These are phyloP conservation scores for Acer yangbiense DNA, from an alignment of 345 rosid species.

Conservation along the genomic window DNA sequence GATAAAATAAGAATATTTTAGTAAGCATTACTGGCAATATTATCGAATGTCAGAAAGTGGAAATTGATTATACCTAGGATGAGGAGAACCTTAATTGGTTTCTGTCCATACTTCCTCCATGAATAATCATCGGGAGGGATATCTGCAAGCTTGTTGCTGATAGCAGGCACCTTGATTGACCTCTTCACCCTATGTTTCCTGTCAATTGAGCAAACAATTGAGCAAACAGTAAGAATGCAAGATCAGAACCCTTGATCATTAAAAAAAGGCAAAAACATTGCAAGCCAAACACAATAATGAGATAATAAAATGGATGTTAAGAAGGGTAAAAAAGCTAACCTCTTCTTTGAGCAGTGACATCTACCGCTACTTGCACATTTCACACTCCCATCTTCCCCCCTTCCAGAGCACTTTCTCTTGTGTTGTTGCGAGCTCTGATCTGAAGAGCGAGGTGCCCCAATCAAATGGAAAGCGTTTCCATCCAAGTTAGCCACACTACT, in stretches of 20 bases:
- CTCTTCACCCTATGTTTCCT: slow-evolving; percentile 80
- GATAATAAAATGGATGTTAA: neutral
- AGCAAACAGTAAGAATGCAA: slow-evolving; percentile 2
- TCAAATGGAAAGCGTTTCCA: slow-evolving; percentile 58
- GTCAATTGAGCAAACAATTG: slow-evolving; percentile 26
- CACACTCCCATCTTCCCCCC: slow-evolving; percentile 71
- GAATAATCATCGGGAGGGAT: slow-evolving; percentile 85
- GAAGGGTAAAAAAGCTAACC: slow-evolving; percentile 35
- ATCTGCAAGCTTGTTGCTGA: slow-evolving; percentile 82
- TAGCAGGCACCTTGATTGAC: slow-evolving; percentile 79
- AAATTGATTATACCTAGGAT: slow-evolving; percentile 56
- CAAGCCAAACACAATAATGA: neutral
- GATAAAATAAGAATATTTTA: neutral
- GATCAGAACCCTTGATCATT: neutral
- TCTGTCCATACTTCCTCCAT: slow-evolving; percentile 87
- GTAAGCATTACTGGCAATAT: neutral
- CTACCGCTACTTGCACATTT: slow-evolving; percentile 66
- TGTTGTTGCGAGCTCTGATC: slow-evolving; percentile 71
- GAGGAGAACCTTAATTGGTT: slow-evolving; percentile 86
- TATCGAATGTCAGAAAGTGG: neutral
- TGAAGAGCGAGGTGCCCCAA: slow-evolving; percentile 53
- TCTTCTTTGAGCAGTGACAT: slow-evolving; percentile 85
- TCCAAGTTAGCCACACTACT: slow-evolving; percentile 70
- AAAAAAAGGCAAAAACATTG: neutral
- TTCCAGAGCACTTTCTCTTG: slow-evolving; percentile 63